A percentile compares a stretch with the other conserved stretches of the same genome.
phyloP scores from a whole-genome alignment of 805 yeast genomes.

The Kodamaea laetipori region DNA sequence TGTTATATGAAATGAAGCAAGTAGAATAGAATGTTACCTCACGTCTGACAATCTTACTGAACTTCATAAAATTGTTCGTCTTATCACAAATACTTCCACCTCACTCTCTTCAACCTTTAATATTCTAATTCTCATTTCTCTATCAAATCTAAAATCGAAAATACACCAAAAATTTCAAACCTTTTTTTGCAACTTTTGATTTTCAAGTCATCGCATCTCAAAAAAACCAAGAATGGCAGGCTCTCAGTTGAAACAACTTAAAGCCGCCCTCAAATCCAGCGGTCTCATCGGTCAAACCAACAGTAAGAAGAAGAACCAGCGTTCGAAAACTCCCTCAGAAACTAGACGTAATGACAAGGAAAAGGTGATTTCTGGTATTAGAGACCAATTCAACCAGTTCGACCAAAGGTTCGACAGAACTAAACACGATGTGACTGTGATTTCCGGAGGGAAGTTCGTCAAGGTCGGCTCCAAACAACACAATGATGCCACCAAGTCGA shows the following conservation, averaged over 20 bases:
- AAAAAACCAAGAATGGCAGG: conserved; percentile 60
- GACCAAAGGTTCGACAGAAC: conserved; percentile 72
- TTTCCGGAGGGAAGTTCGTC: conserved; percentile 45
- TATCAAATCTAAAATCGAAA: too few relatives aligned
- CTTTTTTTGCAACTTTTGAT: too few relatives aligned
- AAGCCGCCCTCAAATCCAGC: conserved; percentile 70
- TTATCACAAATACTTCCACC: too few relatives aligned
- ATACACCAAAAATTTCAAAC: too few relatives aligned
- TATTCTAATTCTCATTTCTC: too few relatives aligned
- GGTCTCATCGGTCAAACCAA: conserved; percentile 90
- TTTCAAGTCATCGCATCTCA: conserved; percentile 11
- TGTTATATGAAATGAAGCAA: too few relatives aligned
- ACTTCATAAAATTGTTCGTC: too few relatives aligned
- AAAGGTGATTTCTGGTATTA: conserved; percentile 54
- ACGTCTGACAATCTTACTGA: too few relatives aligned
- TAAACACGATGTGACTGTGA: conserved; percentile 54
- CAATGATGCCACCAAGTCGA: conserved; percentile 34
- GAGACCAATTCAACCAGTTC: conserved; percentile 88
- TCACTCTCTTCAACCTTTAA: too few relatives aligned
- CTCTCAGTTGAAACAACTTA: conserved; percentile 82
- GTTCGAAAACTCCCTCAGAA: conserved; percentile 55
- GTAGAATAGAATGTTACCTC: too few relatives aligned
- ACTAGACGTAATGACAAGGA: conserved; percentile 70
- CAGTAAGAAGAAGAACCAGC: conserved; percentile 55
- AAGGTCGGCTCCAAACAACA: conserved; percentile 43